These are phyloP conservation scores for Kwoniella shivajii DNA, from an alignment of 1,284 basidiomycete genomes.

Conservation along the genomic window DNA sequence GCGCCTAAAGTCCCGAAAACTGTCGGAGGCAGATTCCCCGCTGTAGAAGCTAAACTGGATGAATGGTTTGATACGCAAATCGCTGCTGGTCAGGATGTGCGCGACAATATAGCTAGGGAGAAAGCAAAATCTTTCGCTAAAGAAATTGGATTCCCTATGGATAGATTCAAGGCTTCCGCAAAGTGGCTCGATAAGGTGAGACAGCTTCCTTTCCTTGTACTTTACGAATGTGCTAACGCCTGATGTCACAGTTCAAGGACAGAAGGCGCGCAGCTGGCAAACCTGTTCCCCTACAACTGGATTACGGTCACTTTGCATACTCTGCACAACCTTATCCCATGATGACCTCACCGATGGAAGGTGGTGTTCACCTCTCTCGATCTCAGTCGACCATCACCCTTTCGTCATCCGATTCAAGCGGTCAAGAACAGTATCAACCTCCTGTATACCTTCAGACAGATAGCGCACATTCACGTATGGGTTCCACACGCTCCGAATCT, in stretches of 20 bases:
- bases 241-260: slow-evolving; percentile 42
- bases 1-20: slow-evolving; percentile 33
- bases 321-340: slow-evolving; percentile 19
- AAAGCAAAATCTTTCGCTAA: slow-evolving; percentile 55
- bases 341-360: slow-evolving; percentile 15
- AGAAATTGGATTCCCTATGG: slow-evolving; percentile 50
- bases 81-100: slow-evolving; percentile 42
- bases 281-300: slow-evolving; percentile 16
- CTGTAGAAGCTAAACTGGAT: slow-evolving; percentile 54
- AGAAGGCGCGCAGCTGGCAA: slow-evolving; percentile 35
- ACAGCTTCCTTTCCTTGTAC: slow-evolving; percentile 3
- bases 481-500: slow-evolving; percentile 30
- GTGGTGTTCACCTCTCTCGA: slow-evolving; percentile 27
- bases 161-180: slow-evolving; percentile 58
- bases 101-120: slow-evolving; percentile 53
- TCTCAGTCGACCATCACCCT: slow-evolving; percentile 46
- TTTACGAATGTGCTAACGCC: background rate
- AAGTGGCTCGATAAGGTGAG: slow-evolving; percentile 60
- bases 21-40: slow-evolving; percentile 51
- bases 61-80: slow-evolving; percentile 53
- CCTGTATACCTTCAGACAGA: slow-evolving; percentile 15
- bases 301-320: slow-evolving; percentile 29
- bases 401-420: slow-evolving; percentile 39
- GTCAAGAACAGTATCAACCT: slow-evolving; percentile 29
- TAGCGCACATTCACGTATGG: slow-evolving; percentile 18